A percentile compares a stretch with the other conserved stretches of the same genome.
Conservation (phyloP, 2,329 filamentous ascomycete genomes). For the Ophiostoma novo-ulmi region DNA sequence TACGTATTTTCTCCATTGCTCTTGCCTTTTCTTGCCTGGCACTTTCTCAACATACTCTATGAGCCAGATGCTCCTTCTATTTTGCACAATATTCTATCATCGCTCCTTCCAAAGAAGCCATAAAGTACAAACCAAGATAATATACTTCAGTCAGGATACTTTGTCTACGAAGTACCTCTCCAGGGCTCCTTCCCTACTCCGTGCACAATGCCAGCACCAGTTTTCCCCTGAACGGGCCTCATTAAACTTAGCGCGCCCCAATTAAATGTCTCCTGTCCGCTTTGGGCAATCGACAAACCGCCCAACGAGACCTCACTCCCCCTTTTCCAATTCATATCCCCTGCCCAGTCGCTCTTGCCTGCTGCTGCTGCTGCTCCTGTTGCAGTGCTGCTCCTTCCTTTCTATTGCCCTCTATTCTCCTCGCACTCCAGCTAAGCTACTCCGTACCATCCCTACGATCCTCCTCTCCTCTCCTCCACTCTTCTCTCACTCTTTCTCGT, state of each 20-base stretch:
- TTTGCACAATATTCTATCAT: neutral
- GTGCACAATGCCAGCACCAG: slow-evolving; percentile 11
- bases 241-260: slow-evolving; percentile 42
- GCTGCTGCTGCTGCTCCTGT: neutral
- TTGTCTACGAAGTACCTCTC: neutral
- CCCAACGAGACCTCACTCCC: slow-evolving; percentile 29
- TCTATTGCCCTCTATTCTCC: too few species aligned
- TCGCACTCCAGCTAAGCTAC: slow-evolving; percentile 14
- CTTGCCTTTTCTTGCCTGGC: neutral
- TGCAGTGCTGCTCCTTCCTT: slow-evolving; percentile 13
- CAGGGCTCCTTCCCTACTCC: slow-evolving; percentile 3
- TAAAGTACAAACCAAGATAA: neutral
- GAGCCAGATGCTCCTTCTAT: neutral
- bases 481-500: slow-evolving; percentile 28
- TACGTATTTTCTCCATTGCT: neutral
- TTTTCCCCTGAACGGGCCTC: slow-evolving; percentile 33
- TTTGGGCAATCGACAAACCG: slow-evolving; percentile 37
- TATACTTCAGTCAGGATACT: neutral
- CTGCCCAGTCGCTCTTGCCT: slow-evolving; percentile 24
- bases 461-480: slow-evolving; percentile 20
- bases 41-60: neutral
- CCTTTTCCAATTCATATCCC: slow-evolving; percentile 29
- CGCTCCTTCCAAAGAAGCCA: neutral
- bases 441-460: neutral
- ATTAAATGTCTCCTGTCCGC: slow-evolving; percentile 34